Evolutionary conservation across 352 stramenopile genomes (phyloP), one percentile per base, ranked within the genome.

Genomic region (Phytophthora pinifolia): DNA sequence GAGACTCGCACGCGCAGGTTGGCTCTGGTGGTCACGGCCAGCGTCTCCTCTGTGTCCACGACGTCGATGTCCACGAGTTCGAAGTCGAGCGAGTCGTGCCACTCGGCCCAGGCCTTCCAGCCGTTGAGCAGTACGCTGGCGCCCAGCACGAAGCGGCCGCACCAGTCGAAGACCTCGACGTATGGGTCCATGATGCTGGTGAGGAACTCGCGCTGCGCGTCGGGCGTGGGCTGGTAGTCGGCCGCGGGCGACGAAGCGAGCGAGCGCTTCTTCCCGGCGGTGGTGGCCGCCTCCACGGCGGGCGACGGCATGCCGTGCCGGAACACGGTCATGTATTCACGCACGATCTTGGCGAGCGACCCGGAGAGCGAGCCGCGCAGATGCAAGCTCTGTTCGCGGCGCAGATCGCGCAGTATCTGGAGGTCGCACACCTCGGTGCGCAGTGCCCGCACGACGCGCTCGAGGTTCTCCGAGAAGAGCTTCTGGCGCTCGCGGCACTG

Each of bases 311-410:
- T 76, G 17, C 76, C 76, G 32, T 66, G 59, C 32, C 73, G 46
- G 52, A 87, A 87, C n/a, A 87, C 48, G 1, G 56, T 54, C 62
- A 72, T 84, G 54, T 84, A 84, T 54, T 84, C 61, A 6, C 53
- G 69, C 17, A 75, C 59, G 39, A 84, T 62, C 33, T 67, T 74
- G 22, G 60, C 71, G 22, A 83, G 59, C 22, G 76, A 79, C 9
- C 68, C 68, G 1, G 58, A 62, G 34, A 61, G 41, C 22, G 59
- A 74, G 44, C 62, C 42, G 9, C 59, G 39, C 13, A 68, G 39
- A 13, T 72, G 55, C 14, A 87, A 20, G n/a, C 48, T 55, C 36
- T 73, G 62, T 43, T 87, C 76, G 1, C 50, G 50, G 1, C 69
- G 74, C 41, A 86, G 30, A 48, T 67, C 54, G 15, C 67, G 72